Percentiles rank a stretch among this genome's conserved stretches.
Evolutionary conservation across 2,329 filamentous ascomycete genomes (phyloP).

Genomic region (Whalleya microplaca): DNA sequence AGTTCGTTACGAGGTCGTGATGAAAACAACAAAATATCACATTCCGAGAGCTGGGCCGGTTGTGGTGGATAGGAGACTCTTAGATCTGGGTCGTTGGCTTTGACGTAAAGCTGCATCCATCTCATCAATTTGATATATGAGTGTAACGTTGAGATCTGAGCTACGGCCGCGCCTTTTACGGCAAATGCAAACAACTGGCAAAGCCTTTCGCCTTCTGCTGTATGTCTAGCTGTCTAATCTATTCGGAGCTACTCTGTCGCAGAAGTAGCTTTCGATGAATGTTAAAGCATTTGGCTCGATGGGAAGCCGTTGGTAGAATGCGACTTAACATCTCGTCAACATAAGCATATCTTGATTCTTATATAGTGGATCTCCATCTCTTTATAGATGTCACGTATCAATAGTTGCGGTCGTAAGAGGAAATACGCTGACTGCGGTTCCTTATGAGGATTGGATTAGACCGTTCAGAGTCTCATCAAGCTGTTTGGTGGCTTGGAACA

Average conservation of each 20-base stretch:
- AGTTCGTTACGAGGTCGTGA: conserved; percentile 8
- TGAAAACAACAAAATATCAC: conserved; percentile 4
- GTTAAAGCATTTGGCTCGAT: not conserved
- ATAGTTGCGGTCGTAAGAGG: not conserved
- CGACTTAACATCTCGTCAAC: too few species aligned
- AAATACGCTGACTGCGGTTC: not conserved
- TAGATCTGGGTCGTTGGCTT: conserved; percentile 16
- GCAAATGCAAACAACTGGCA: not conserved
- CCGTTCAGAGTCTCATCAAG: conserved; percentile 10
- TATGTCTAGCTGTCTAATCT: not conserved
- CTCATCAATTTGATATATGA: conserved; percentile 4
- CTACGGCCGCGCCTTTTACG: not conserved
- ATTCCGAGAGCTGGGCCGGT: not conserved
- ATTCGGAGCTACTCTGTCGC: not conserved
- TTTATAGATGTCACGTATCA: not conserved
- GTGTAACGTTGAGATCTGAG: conserved; percentile 6
- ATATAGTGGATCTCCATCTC: too few species aligned
- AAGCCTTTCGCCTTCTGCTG: not conserved
- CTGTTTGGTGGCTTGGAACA: conserved; percentile 25
- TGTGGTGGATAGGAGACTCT: conserved; percentile 4
- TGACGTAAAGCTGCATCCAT: conserved; percentile 15
- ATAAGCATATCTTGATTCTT: too few species aligned
- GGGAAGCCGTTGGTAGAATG: too few species aligned
- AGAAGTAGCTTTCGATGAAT: not conserved
- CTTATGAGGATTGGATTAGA: not conserved